phyloP scores from a whole-genome alignment of 768 basidiomycete species.

The Lactarius pseudohatsudake region DNA sequence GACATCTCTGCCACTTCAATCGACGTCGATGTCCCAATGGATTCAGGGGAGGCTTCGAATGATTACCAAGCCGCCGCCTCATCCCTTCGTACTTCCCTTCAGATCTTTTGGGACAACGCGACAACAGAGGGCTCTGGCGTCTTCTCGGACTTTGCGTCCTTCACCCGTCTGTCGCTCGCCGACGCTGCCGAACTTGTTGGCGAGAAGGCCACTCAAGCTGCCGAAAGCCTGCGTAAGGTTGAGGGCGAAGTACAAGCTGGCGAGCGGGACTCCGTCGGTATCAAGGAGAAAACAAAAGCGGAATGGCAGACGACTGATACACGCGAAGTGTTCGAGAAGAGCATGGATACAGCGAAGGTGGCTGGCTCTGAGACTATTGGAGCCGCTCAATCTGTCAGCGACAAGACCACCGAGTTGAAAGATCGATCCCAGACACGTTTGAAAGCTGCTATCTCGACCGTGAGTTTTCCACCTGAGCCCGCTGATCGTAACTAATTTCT shows the following conservation, averaged over 20 bases:
- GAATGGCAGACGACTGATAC: conserved; percentile 43
- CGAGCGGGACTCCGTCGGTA: conserved; percentile 55
- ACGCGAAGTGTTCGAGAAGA: conserved; percentile 59
- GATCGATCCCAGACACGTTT: conserved; percentile 45
- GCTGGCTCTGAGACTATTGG: conserved; percentile 55
- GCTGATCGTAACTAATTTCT: not conserved
- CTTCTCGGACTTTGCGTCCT: conserved; percentile 62
- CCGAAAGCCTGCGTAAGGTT: conserved; percentile 51
- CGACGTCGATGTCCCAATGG: conserved; percentile 34
- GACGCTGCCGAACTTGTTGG: conserved; percentile 65
- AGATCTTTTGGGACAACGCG: conserved; percentile 53
- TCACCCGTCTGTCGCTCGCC: conserved; percentile 61
- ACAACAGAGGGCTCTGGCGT: conserved; percentile 54
- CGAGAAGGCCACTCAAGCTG: conserved; percentile 48
- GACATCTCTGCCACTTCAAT: conserved; percentile 46
- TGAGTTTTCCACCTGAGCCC: conserved; percentile 31
- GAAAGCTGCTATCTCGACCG: conserved; percentile 54
- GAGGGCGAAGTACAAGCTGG: conserved; percentile 62
- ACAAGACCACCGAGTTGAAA: conserved; percentile 44
- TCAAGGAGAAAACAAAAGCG: conserved; percentile 51
- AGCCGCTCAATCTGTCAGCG: conserved; percentile 37
- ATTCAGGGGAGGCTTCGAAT: conserved; percentile 46
- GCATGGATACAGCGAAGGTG: conserved; percentile 64
- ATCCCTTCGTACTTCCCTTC: conserved; percentile 51
- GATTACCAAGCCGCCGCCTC: conserved; percentile 53